These are phyloP conservation scores for Pseudogymnoascus sp. DNA, from an alignment of 2,329 filamentous ascomycete species.

Conservation along the genomic window DNA sequence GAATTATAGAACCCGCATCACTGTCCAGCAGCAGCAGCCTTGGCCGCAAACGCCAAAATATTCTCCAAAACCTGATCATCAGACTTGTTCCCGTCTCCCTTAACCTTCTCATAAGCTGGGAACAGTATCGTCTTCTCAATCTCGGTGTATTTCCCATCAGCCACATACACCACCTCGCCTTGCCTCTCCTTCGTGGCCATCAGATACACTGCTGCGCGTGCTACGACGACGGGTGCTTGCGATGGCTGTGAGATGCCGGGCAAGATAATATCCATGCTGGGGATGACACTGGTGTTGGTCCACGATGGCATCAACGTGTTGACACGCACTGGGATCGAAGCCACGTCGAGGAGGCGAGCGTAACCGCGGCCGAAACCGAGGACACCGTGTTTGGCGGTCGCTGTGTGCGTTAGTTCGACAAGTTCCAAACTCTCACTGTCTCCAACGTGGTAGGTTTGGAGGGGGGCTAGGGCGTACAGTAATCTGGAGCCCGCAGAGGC, in stretches of 20 bases:
- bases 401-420: slow-evolving; percentile 20
- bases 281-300: slow-evolving; percentile 43
- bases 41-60: slow-evolving; percentile 12
- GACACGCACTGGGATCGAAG: slow-evolving; percentile 40
- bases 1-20: neutral
- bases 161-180: slow-evolving; percentile 44
- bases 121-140: slow-evolving; percentile 39
- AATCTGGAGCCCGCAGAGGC: slow-evolving; percentile 42
- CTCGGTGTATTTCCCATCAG: slow-evolving; percentile 41
- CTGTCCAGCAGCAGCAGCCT: neutral
- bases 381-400: slow-evolving; percentile 45
- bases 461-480: slow-evolving; percentile 29
- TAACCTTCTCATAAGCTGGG: slow-evolving; percentile 28
- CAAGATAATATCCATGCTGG: slow-evolving; percentile 30
- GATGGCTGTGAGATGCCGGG: slow-evolving; percentile 32
- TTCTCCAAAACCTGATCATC: slow-evolving; percentile 31
- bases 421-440: neutral
- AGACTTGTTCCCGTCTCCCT: slow-evolving; percentile 25
- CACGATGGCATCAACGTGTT: slow-evolving; percentile 48
- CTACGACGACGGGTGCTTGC: slow-evolving; percentile 40
- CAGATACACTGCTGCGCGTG: slow-evolving; percentile 38
- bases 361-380: slow-evolving; percentile 44
- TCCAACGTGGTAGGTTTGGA: neutral
- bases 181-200: slow-evolving; percentile 40
- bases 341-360: slow-evolving; percentile 29